phyloP scores from a whole-genome alignment of 2,329 filamentous ascomycete species.

The Alternaria infectoria region DNA sequence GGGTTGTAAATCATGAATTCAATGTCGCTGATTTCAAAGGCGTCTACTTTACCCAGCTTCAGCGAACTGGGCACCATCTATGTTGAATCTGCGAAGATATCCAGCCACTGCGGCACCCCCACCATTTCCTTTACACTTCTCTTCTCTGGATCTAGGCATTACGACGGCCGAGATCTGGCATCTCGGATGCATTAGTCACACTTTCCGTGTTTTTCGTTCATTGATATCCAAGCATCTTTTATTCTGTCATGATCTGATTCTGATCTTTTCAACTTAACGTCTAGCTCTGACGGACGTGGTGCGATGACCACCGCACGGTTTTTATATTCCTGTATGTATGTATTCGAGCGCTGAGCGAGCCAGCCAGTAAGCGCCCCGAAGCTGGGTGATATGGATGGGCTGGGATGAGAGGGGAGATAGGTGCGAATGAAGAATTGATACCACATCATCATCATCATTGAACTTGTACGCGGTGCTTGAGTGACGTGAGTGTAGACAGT shows the following conservation, averaged over 20 bases:
- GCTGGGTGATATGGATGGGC: neutral
- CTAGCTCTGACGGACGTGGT: constrained; percentile 8
- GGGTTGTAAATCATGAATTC: constrained; percentile 23
- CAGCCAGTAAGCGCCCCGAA: neutral
- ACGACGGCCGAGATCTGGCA: constrained; percentile 10
- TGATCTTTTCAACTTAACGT: neutral
- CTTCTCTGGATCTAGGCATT: constrained; percentile 7
- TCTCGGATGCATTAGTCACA: constrained; percentile 10
- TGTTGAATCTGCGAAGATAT: neutral
- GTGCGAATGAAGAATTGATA: constrained; percentile 3
- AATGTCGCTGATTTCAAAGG: neutral
- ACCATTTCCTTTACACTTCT: constrained; percentile 1
- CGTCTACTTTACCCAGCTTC: neutral
- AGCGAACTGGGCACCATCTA: constrained; percentile 1
- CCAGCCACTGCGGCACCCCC: constrained; percentile 10
- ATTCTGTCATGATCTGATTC: constrained; percentile 1
- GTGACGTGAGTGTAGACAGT: neutral
- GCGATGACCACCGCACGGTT: constrained; percentile 4
- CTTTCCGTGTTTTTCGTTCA: neutral
- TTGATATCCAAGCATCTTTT: constrained; percentile 7
- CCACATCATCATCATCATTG: neutral
- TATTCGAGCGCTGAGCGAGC: constrained; percentile 4
- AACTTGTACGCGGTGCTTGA: neutral
- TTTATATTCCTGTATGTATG: constrained; percentile 9
- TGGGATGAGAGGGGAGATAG: neutral